Percentiles rank a stretch among this genome's conserved stretches.
These are phyloP conservation scores for Solanum tarapatanum DNA, from an alignment of 257 asterid genomes.

Conservation along the genomic window DNA sequence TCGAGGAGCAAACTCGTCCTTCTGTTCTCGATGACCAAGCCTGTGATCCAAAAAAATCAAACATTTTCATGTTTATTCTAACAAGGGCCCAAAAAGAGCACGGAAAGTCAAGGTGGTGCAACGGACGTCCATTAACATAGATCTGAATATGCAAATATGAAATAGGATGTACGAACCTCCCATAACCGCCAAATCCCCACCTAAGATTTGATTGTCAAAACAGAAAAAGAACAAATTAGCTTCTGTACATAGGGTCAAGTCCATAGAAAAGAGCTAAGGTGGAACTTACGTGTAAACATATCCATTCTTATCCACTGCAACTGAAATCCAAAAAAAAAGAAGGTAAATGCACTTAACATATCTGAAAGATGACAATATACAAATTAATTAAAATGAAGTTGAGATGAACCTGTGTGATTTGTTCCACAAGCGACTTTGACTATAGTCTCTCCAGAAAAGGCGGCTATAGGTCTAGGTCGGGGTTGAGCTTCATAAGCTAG, in stretches of 20 bases:
- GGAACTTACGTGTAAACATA: constrained; percentile 90
- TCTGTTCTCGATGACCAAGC: constrained; percentile 97
- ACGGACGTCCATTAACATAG: neutral
- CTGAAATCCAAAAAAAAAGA: constrained; percentile 36
- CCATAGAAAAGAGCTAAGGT: constrained; percentile 3
- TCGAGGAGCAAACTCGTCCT: constrained; percentile 86
- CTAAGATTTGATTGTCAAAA: constrained; percentile 21
- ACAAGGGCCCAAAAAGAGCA: neutral
- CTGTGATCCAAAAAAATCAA: constrained; percentile 26
- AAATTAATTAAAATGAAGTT: neutral
- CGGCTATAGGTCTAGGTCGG: constrained; percentile 68
- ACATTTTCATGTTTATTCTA: neutral
- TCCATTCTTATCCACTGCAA: constrained; percentile 84
- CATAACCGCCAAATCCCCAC: constrained; percentile 99
- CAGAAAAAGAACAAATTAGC: neutral
- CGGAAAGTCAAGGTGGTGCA: neutral
- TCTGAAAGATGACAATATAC: neutral
- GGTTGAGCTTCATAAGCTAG: constrained; percentile 99
- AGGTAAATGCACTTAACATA: constrained; percentile 7
- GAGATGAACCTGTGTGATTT: constrained; percentile 74
- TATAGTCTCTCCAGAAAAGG: constrained; percentile 83
- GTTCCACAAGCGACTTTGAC: constrained; percentile 92
- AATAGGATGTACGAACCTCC: constrained; percentile 47
- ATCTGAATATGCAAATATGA: neutral
- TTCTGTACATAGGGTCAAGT: neutral